Base-by-base conservation (phyloP, 2,329 filamentous ascomycete genomes). In the Diaporthe vexans region DNA sequence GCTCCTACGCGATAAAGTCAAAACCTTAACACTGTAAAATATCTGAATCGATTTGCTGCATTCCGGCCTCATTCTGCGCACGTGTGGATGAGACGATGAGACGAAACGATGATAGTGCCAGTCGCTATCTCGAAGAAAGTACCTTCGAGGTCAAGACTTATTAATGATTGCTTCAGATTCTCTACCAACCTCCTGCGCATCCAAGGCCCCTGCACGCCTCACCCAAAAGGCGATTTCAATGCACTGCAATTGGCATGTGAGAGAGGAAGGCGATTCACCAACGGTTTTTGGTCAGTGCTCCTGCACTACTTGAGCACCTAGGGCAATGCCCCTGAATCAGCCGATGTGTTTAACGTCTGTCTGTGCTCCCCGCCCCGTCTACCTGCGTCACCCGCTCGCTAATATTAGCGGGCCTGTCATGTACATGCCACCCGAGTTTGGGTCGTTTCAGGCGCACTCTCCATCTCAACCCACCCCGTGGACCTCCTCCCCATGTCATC, bases 401-500 rank as follows among this genome's bases (percentile, higher is more conserved):
- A 21, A 48, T 46, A 52, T 46, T 67, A 67, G 61, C 61, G 61
- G 40, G 61, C 61, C 61, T 67, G 61, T 46, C 59, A 65, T 33
- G 29, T 33, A 33, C 29, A 33, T 33, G 29, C 29, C 29, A 19
- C 61, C 43, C 26, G 46, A 52, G 61, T 67, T 33, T 52, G 46
- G 61, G 46, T 67, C 61, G 61, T 67, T 52, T 67, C 61, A 67
- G n/a, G 43, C 46, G 46, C 46, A 7, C 63, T 67, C 63, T 67
- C 63, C 63, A 67, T 67, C 63, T 26, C 43, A 67, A 67, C 63
- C 46, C 63, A 67, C 58, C 46, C 46, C 59, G 40, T 63, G 43
- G 40, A 52, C 46, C 46, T 52, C 63, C 26, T 67, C 43, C 58
- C 63, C 63, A 67, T 67, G 46, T 67, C 46, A 67, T 67, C 29